Evolutionary conservation across 2,329 filamentous ascomycete genomes (phyloP).

Genomic region (Chalaropsis thielavioides): DNA sequence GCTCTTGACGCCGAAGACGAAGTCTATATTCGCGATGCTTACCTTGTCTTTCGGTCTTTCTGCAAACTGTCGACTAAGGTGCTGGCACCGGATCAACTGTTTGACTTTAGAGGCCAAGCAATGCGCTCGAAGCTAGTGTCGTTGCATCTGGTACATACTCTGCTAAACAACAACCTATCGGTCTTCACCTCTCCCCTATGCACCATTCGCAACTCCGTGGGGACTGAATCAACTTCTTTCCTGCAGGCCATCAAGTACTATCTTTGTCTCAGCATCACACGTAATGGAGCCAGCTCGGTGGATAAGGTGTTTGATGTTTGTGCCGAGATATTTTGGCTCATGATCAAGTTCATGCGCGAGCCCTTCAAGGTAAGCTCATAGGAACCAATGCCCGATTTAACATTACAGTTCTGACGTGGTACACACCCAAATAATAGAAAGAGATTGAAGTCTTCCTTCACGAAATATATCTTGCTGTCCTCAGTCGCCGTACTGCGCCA

Average conservation of each 20-base stretch:
- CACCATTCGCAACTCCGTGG: constrained; percentile 83
- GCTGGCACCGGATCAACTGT: constrained; percentile 76
- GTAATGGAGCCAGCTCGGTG: constrained; percentile 88
- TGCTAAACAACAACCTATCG: constrained; percentile 82
- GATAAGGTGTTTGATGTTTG: constrained; percentile 88
- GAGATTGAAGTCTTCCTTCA: constrained; percentile 97
- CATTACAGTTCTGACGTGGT: background rate
- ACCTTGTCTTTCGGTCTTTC: constrained; percentile 91
- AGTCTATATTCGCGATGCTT: constrained; percentile 92
- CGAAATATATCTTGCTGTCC: constrained; percentile 85
- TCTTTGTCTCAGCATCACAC: constrained; percentile 81
- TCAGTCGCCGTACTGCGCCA: constrained; percentile 77
- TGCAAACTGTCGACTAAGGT: constrained; percentile 94
- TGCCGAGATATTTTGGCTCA: constrained; percentile 95
- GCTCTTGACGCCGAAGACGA: constrained; percentile 66
- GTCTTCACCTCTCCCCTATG: constrained; percentile 86
- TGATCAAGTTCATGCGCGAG: constrained; percentile 84
- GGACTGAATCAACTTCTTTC: constrained; percentile 75
- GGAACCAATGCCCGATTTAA: background rate
- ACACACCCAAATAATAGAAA: constrained; percentile 40
- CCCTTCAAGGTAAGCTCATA: constrained; percentile 63
- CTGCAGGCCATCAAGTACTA: constrained; percentile 95
- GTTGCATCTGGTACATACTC: constrained; percentile 84
- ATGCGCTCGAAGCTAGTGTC: constrained; percentile 97
- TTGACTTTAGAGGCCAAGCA: constrained; percentile 81